Evolutionary conservation across 2,329 filamentous ascomycete genomes (phyloP).

Genomic region (Phaeoacremonium minimum): DNA sequence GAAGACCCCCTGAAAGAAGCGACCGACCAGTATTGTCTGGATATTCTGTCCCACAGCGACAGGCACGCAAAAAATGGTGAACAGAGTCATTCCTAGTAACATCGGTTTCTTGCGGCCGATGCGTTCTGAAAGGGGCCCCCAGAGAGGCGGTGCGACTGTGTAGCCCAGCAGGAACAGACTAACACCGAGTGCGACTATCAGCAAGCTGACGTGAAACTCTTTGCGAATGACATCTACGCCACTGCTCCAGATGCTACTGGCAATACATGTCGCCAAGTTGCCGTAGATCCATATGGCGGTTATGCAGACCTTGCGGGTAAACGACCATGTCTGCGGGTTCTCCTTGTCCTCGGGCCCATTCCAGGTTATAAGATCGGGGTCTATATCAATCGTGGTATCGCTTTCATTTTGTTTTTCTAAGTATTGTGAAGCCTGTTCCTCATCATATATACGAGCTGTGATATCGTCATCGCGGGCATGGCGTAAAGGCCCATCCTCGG

Average conservation of each 20-base stretch:
- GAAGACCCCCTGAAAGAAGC: neutral
- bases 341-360: too few species aligned
- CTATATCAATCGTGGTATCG: too few species aligned
- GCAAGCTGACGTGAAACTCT: neutral
- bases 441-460: too few species aligned
- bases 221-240: neutral
- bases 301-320: neutral
- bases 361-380: too few species aligned
- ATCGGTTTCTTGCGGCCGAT: constrained; percentile 25
- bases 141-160: constrained; percentile 35
- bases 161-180: constrained; percentile 37
- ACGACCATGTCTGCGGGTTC: neutral
- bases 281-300: neutral
- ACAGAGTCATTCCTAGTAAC: neutral
- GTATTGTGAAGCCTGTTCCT: too few species aligned
- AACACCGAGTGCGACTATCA: neutral
- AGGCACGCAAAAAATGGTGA: neutral
- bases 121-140: constrained; percentile 41
- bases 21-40: neutral
- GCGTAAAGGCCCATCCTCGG: too few species aligned
- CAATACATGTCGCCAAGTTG: neutral
- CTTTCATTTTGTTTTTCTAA: too few species aligned
- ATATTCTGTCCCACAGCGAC: neutral
- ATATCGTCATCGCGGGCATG: too few species aligned
- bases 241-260: neutral